Base-by-base conservation (phyloP, 441 rosid species). In the Gossypium schwendimanii region DNA sequence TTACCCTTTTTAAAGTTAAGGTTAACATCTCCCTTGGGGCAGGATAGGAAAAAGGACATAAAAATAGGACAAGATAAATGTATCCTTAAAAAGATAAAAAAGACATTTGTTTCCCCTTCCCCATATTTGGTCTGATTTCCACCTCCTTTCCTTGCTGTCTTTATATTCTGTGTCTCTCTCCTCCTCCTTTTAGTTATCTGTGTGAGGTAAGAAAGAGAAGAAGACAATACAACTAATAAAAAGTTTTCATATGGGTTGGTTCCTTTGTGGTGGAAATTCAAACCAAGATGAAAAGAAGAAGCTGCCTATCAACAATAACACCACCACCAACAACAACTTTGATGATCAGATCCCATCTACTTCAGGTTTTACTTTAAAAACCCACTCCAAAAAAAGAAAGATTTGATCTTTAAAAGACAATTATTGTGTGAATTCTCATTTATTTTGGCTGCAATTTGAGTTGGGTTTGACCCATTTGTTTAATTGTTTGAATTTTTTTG, bases 271-370 rank as follows among this genome's bases (percentile, higher is more conserved):
- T 72, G 86, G 89, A 70, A 84, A 84, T 53, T 75, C 88, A 31
- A 77, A 62, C 67, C 78, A 83, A 71, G 74, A 77, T 72, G 73
- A 39, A 14, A 80, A 65, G 72, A 83, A 72, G 74, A 80, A 79
- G 77, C 83, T 45, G 9, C 36, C 36, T 7, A 36, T 36, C 28
- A 20, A n/a, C 44, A 63, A 41, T 21, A 4, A 1, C 31, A 20
- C 47, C 31, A 41, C 47, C 28, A 20, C 15, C 44, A 63, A 2
- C 31, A 4, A 1, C 31, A 41, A 36, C 18, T 70, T 75, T 55
- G 70, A 66, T 77, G 79, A 81, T 73, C 88, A 81, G 90, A 86
- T 84, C 90, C 81, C 86, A 58, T 83, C 90, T 36, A 78, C 79
- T 78, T 81, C 85, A 20, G 86, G 89, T 85, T 20, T 36, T 36